Evolutionary conservation across 108 stramenopile genomes (phyloP).

Genomic region (Pseudonitzschia pungens): DNA sequence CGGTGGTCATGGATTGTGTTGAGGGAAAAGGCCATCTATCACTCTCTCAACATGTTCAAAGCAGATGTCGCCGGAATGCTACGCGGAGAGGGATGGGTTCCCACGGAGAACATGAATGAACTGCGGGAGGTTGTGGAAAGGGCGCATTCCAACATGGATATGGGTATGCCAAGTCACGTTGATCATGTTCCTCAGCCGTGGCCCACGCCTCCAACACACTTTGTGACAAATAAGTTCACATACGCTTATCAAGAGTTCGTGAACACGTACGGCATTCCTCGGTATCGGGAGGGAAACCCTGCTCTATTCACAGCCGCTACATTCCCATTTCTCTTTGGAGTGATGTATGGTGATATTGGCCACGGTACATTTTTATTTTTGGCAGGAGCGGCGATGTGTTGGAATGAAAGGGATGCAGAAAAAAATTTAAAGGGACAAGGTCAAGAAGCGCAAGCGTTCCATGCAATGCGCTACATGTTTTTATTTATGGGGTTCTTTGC

Average conservation of each 20-base stretch:
- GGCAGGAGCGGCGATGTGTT: slow-evolving; percentile 81
- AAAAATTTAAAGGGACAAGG: slow-evolving; percentile 85
- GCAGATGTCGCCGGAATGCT: slow-evolving; percentile 93
- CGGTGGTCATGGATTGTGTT: slow-evolving; percentile 92
- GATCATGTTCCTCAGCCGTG: slow-evolving; percentile 88
- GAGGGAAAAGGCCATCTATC: slow-evolving; percentile 94
- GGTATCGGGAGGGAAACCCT: slow-evolving; percentile 98
- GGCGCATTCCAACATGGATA: slow-evolving; percentile 90
- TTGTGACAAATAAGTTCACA: slow-evolving; percentile 94
- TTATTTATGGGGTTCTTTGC: slow-evolving; percentile 97
- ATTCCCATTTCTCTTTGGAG: slow-evolving; percentile 98
- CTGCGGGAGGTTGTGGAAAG: slow-evolving; percentile 74
- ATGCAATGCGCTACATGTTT: slow-evolving; percentile 88
- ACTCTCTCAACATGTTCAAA: slow-evolving; percentile 98
- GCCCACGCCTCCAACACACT: slow-evolving; percentile 98
- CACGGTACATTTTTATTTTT: slow-evolving; percentile 89
- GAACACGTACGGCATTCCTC: slow-evolving; percentile 97
- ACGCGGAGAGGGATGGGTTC: slow-evolving; percentile 97
- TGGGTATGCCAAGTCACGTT: slow-evolving; percentile 84
- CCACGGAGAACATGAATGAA: slow-evolving; percentile 68
- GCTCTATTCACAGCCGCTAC: slow-evolving; percentile 97
- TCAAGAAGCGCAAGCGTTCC: slow-evolving; percentile 58
- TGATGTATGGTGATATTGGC: slow-evolving; percentile 99
- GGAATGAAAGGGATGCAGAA: slow-evolving; percentile 77
- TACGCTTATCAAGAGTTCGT: slow-evolving; percentile 97